Evolutionary conservation across 2,329 filamentous ascomycete species (phyloP).

Genomic region (Lachnellula arida): DNA sequence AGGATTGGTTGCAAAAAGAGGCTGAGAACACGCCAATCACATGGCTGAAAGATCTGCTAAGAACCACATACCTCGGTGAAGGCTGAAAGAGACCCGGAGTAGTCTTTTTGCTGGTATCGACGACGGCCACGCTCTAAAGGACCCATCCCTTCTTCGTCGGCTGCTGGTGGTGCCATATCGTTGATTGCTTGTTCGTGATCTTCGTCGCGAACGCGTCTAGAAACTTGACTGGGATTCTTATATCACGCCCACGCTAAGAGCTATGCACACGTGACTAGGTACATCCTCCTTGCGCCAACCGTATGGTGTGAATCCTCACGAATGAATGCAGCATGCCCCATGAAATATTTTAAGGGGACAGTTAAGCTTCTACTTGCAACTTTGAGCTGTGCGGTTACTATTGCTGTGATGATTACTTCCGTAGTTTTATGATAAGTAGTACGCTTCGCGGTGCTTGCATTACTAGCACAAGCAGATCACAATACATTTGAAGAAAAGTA

Average conservation of each 20-base stretch:
- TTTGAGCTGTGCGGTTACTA: too few species aligned
- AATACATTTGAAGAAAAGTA: neutral
- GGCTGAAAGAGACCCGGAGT: conserved; percentile 12
- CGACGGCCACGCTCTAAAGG: conserved; percentile 26
- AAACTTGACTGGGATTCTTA: neutral
- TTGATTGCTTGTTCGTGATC: neutral
- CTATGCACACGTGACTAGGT: neutral
- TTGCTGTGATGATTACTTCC: too few species aligned
- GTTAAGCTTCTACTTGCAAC: too few species aligned
- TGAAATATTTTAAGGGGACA: too few species aligned
- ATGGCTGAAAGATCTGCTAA: neutral
- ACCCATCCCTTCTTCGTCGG: conserved; percentile 23
- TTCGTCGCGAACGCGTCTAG: neutral
- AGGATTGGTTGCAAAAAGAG: neutral
- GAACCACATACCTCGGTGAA: conserved; percentile 13
- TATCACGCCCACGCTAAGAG: neutral
- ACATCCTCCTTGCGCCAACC: neutral
- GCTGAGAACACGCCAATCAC: neutral
- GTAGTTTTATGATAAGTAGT: too few species aligned
- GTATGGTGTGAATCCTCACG: neutral
- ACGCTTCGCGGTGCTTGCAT: neutral
- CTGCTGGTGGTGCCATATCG: conserved; percentile 6
- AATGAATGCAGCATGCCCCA: neutral
- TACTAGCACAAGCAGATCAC: neutral
- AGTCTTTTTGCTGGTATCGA: conserved; percentile 28